Evolutionary conservation across 805 yeast species (phyloP).

Genomic region (Zygoascus ofunaensis): DNA sequence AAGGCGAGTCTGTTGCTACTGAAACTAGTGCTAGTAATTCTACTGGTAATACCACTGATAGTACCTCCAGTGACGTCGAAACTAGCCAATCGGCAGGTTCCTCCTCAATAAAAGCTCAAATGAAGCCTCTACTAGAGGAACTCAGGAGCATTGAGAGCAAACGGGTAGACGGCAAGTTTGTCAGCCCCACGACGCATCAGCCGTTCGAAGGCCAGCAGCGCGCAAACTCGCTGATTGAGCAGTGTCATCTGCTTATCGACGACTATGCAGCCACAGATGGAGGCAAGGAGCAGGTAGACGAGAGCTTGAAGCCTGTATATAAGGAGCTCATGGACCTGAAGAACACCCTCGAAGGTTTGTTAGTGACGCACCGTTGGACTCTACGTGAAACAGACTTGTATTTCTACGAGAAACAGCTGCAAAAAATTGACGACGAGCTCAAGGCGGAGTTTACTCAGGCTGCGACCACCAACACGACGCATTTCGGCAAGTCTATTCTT

Average conservation of each 20-base stretch:
- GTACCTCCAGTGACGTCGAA: no score
- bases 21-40: background rate
- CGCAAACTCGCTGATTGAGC: conserved; percentile 49
- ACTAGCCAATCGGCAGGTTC: no score
- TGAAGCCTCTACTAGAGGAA: conserved; percentile 32
- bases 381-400: conserved; percentile 91
- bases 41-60: no score
- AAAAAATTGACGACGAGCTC: conserved; percentile 64
- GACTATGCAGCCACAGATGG: conserved; percentile 48
- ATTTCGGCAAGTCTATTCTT: conserved; percentile 34
- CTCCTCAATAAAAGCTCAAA: background rate
- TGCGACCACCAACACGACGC: conserved; percentile 9
- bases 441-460: conserved; percentile 20
- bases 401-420: conserved; percentile 65
- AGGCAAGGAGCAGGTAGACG: conserved; percentile 28
- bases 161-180: conserved; percentile 50
- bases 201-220: conserved; percentile 23
- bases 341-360: conserved; percentile 65
- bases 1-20: conserved; percentile 22
- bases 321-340: conserved; percentile 56
- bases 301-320: conserved; percentile 51
- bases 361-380: conserved; percentile 95
- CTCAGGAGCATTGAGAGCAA: conserved; percentile 37
- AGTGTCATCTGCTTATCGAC: conserved; percentile 63
- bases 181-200: conserved; percentile 21